These are phyloP conservation scores for Anisogramma anomala DNA, from an alignment of 2,329 filamentous ascomycete species.

Conservation along the genomic window DNA sequence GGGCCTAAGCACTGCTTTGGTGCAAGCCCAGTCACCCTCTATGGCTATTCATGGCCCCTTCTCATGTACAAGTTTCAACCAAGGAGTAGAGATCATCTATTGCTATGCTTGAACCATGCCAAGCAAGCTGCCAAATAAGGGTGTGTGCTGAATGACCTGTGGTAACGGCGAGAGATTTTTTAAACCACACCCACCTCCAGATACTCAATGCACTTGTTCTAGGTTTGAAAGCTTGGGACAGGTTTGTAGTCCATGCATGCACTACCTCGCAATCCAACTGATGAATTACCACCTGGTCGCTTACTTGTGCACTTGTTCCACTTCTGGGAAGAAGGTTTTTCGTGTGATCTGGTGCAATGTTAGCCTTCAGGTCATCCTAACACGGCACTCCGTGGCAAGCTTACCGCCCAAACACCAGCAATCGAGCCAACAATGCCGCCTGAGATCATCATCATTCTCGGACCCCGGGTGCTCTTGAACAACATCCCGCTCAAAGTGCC, in stretches of 20 bases:
- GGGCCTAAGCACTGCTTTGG: background rate
- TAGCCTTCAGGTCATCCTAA: background rate
- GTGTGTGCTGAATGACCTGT: constrained; percentile 15
- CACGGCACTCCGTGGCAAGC: constrained; percentile 26
- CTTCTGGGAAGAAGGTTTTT: constrained; percentile 18
- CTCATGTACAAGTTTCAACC: constrained; percentile 40
- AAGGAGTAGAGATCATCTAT: constrained; percentile 43
- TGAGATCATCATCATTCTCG: constrained; percentile 89
- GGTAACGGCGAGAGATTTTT: too few relatives aligned
- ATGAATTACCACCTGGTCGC: too few relatives aligned
- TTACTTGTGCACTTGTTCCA: background rate
- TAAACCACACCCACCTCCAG: too few relatives aligned
- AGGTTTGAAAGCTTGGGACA: too few relatives aligned
- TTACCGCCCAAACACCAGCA: constrained; percentile 83
- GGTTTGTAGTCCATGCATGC: too few relatives aligned
- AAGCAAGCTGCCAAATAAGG: constrained; percentile 9
- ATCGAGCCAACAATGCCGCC: constrained; percentile 77
- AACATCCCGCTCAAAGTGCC: constrained; percentile 83
- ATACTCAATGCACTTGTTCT: too few relatives aligned
- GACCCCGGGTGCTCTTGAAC: constrained; percentile 89
- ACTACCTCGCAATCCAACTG: too few relatives aligned
- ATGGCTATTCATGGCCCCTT: constrained; percentile 18
- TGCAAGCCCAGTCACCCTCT: constrained; percentile 15
- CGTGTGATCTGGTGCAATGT: constrained; percentile 15
- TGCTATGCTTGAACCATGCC: constrained; percentile 25